A percentile compares a stretch with the other conserved stretches of the same genome.
Evolutionary conservation across 352 stramenopile genomes (phyloP).

Genomic region (Globisporangium acanthophoron): DNA sequence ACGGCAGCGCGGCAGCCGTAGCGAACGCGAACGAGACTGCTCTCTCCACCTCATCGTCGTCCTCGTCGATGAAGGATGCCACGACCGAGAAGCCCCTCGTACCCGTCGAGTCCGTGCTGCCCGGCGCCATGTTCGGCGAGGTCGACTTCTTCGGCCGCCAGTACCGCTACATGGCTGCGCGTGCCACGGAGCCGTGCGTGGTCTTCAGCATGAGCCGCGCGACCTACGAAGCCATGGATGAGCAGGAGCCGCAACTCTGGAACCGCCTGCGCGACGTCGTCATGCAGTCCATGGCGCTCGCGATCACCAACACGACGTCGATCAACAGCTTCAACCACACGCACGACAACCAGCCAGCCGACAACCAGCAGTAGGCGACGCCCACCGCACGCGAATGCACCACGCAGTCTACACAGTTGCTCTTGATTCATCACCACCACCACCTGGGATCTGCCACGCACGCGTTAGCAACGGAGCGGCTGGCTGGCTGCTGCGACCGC

Average conservation of each 20-base stretch:
- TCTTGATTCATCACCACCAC: neutral
- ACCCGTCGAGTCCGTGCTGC: slow-evolving; percentile 63
- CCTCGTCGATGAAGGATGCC: neutral
- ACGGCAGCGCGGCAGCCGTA: slow-evolving; percentile 30
- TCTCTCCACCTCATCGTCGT: neutral
- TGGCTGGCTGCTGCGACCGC: too few relatives aligned
- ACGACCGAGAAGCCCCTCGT: slow-evolving; percentile 27
- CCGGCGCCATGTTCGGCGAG: slow-evolving; percentile 81
- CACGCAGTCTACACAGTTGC: neutral
- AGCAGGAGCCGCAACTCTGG: slow-evolving; percentile 46
- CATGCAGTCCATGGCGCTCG: slow-evolving; percentile 79
- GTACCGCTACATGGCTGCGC: slow-evolving; percentile 56
- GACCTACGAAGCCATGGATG: slow-evolving; percentile 62
- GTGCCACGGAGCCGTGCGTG: slow-evolving; percentile 38
- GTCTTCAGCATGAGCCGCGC: slow-evolving; percentile 69
- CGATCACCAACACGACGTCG: slow-evolving; percentile 66
- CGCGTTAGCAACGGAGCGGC: too few relatives aligned
- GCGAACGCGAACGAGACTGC: neutral
- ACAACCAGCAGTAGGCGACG: neutral
- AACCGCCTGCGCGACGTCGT: slow-evolving; percentile 77
- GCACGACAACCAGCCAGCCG: slow-evolving; percentile 4
- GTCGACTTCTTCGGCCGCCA: slow-evolving; percentile 82
- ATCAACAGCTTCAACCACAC: slow-evolving; percentile 55
- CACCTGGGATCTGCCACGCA: too few relatives aligned
- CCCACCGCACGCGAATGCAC: neutral